Base-by-base conservation (phyloP, 2,329 filamentous ascomycete genomes). In the Cordyceps cicadae region DNA sequence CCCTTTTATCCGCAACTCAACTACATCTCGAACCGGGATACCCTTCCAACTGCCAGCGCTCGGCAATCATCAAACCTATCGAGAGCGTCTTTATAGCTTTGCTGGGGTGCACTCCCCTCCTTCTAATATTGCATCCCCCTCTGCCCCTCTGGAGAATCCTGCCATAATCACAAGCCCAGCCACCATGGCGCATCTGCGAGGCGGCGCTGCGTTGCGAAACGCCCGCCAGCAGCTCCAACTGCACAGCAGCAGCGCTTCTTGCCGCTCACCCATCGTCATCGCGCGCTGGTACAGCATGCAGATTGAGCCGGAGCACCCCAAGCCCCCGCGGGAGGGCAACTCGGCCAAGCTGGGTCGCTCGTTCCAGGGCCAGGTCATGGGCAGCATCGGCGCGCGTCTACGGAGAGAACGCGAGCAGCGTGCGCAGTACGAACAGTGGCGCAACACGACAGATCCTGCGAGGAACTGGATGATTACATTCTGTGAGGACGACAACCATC, bases 321-420 rank as follows among this genome's bases (percentile, higher is more conserved):
- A 69, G 55, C 59, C 67, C 6, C 67, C 63, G 57, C 65, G 69
- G 19, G 67, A 70, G 63, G 67, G 70, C 58, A 76, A 75, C 61
- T 74, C 76, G 65, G 65, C 70, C 64, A 75, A 68, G 67, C 67
- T 70, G 29, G 75, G 72, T 17, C 66, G 76, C 52, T 72, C 75
- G 3, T 86, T 86, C 68, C 79, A 81, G 66, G 82, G 82, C 21
- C 83, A 86, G 72, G 77, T 86, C 66, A 81, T 83, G 67, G 80
- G 83, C 65, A 84, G 81, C 64, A 82, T 84, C 54, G 77, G 76
- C 55, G 75, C 78, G 59, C 79, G 83, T 62, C 74, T 85, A 64
- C 75, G 77, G 64, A 73, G 79, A n/a, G 83, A 86, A 70, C 75
- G 76, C 54, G 76, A 77, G 62, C 81, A 85, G 69, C 75, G 80